Evolutionary conservation across 2,329 filamentous ascomycete genomes (phyloP), one percentile per base, ranked within the genome.

Genomic region (Aspergillus oerlinghausenensis): DNA sequence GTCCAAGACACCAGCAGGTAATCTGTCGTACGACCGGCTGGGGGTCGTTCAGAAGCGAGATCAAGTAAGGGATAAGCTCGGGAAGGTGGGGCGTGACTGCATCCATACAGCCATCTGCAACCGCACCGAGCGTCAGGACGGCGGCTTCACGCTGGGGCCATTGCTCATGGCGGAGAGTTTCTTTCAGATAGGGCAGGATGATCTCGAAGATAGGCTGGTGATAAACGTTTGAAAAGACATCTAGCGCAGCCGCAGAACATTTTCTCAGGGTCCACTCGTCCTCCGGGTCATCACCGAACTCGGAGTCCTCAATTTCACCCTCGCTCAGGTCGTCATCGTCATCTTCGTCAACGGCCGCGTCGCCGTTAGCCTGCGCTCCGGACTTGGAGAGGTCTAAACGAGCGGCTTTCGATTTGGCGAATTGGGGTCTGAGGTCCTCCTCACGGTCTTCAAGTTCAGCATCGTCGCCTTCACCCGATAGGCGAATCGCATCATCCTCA

Each of bases 251-350:
- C 7, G 94, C 94, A 40, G 94, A 97, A 78, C 94, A 97, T 77
- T 99, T 99, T 61, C 94, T 86, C 53, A 99, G 80, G 54, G 93
- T 97, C 94, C 94, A 99, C 65, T 86, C 85, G 71, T 96, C 91
- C 72, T 97, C 94, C 0, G 91, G 90, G 65, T 92, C 90, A 51
- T 79, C 81, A 43, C 81, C 80, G 60, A 90, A 81, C 57, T 84
- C 90, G 49, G 92, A 90, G 50, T 89, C 89, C 55, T 83, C 79
- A 47, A 96, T 86, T 72, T 97, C 92, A 40, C 92, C 93, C 60
- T 97, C 93, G 66, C 93, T 93, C 6, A 92, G 75, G 49, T 92
- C 88, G 59, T 90, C 89, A 47, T 91, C 85, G 74, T 84, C 80
- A 21, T 77, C 75, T 48, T 83, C 78, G 17, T 77, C 79, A 42